Evolutionary conservation across 139 green algal genomes (phyloP), one percentile per base, ranked within the genome.

Genomic region (Auxenochlorella protothecoides): DNA sequence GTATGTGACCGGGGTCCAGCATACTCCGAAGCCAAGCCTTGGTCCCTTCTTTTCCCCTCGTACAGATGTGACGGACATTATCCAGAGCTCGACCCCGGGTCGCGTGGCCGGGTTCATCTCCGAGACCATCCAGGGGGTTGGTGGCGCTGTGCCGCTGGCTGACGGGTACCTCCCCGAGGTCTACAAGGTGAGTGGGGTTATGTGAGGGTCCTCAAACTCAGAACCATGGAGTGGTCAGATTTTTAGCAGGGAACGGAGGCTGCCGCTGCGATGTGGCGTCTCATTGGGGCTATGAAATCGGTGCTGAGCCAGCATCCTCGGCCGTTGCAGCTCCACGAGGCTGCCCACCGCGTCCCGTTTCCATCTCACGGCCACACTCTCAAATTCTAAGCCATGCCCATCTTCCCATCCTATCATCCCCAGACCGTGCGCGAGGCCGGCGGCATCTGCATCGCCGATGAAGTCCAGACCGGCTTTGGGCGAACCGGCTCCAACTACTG

Each of bases 391-490:
- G 63, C 63, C 63, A 53, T 68, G 59, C 53, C 51, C 27, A 60
- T 44, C 2, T 57, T 15, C 59, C 59, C 54, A 56, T 14, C 5
- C 15, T 44, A 44, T 44, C 27, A 44, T 5, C 4, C 59, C 72
- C 71, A 86, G 81, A 67, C 70, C 52, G 78, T 98, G 15, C 82
- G 94, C 3, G 83, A 83, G n/a, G 87, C 89, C 4, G 94, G 94
- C 15, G 94, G 94, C 14, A 65, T 98, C 57, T 97, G 90, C 81
- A 96, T 98, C 59, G 92, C 94, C 0, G 94, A 99, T 74, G 94
- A 99, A 79, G 94, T 99, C 54, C 94, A 99, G 82, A 96, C 91
- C 14, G 94, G 94, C n/a, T 98, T 99, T 79, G 94, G 94, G 11
- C 82, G 94, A 70, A 97, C 90, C 0, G 94, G 94, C 54, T 86